Evolutionary conservation across 148 eudicot species (phyloP).

Genomic region (Rheum nobile): DNA sequence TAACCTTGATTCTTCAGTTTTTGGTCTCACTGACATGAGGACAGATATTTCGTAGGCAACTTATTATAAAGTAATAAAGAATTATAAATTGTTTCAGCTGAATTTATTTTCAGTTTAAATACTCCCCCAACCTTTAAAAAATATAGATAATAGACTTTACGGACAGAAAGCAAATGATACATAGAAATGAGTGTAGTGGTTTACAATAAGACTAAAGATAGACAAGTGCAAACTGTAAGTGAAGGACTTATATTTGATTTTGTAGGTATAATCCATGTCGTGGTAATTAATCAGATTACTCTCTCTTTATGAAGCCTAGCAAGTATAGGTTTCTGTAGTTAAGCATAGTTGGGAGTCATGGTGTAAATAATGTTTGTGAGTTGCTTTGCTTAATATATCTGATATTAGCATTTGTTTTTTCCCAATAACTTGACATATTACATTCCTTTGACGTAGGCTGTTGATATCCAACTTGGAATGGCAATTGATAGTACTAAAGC

Average conservation of each 20-base stretch:
- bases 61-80: not conserved
- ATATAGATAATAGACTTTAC: not conserved
- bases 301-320: not conserved
- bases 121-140: not conserved
- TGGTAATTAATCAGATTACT: not conserved
- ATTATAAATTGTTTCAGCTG: not conserved
- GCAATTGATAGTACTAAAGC: conserved; percentile 98
- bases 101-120: not conserved
- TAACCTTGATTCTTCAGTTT: not conserved
- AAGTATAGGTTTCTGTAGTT: not conserved
- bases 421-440: not conserved
- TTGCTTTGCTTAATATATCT: not conserved
- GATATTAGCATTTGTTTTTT: not conserved
- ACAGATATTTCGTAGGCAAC: not conserved
- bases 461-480: conserved; percentile 91
- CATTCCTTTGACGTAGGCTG: conserved; percentile 23
- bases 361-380: not conserved
- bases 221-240: not conserved
- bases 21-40: not conserved
- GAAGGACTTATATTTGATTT: not conserved
- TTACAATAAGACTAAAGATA: not conserved
- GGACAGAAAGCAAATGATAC: not conserved
- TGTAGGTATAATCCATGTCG: not conserved
- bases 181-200: not conserved
- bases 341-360: not conserved